Evolutionary conservation across 768 basidiomycete species (phyloP).

Genomic region (Termitomyces sp.): DNA sequence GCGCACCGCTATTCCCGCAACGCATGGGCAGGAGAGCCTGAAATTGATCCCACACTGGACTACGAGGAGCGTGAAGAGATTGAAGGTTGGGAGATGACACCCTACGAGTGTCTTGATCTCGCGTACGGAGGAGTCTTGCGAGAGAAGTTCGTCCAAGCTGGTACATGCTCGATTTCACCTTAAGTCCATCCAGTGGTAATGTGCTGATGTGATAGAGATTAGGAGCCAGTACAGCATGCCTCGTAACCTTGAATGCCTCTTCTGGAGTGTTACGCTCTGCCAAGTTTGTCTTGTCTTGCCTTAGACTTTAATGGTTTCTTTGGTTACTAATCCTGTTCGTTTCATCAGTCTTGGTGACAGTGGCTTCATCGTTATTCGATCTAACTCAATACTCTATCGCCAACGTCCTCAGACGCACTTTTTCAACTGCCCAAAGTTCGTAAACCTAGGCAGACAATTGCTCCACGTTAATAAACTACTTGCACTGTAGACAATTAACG

Average conservation of each 20-base stretch:
- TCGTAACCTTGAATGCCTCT: constrained; percentile 68
- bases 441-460: constrained; percentile 10
- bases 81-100: constrained; percentile 74
- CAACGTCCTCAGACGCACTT: constrained; percentile 45
- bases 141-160: constrained; percentile 62
- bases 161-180: constrained; percentile 31
- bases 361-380: constrained; percentile 67
- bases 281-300: constrained; percentile 49
- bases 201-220: constrained; percentile 2
- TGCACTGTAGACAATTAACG: constrained; percentile 41
- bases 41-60: constrained; percentile 72
- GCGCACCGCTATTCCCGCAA: constrained; percentile 65
- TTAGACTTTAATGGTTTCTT: neutral
- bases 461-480: neutral
- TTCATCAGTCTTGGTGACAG: constrained; percentile 66
- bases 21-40: constrained; percentile 82
- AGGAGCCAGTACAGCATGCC: constrained; percentile 85
- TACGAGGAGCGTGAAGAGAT: constrained; percentile 59
- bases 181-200: constrained; percentile 14
- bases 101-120: constrained; percentile 63
- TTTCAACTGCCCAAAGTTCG: constrained; percentile 52
- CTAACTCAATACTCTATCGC: constrained; percentile 55
- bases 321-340: neutral
- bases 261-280: constrained; percentile 72
- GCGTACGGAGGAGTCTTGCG: constrained; percentile 68